Evolutionary conservation across 805 yeast genomes (phyloP), one percentile per base, ranked within the genome.

Genomic region (Teunomyces gatunensis): DNA sequence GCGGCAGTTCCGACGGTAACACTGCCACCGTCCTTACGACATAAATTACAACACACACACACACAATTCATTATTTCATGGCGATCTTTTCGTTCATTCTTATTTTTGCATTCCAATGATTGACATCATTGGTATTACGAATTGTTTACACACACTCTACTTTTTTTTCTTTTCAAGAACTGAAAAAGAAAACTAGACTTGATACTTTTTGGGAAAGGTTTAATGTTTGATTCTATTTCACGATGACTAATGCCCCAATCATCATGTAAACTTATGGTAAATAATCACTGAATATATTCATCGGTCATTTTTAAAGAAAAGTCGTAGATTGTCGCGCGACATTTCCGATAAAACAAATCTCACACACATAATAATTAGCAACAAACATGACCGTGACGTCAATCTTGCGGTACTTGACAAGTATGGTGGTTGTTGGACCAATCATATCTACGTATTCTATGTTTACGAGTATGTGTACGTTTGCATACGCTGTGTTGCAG

Each of bases 1-100:
- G 52, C 13, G 42, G 37, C 18, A 43, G 45, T 28, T 44, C 49
- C 29, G 50, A 46, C 20, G 50, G 40, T 9, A 37, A 21, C 40
- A 23, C 40, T 6, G 40, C 40, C 28, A 12, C 40, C 15, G 25
- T 40, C 11, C 27, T 27, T 15, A 36, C 36, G 29, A 27, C 47
- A 28, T 13, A 23, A 32, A 25, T 17, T 28, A 32, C 11, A 9
- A 27, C 28, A 34, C 29, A 25, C 13, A 12, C 5, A 27, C 28
- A 34, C 18, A 12, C 13, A 15, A 15, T 18, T 15, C 13, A 20
- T 36, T 39, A 21, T 25, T 6, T 13, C 11, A 3, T 3, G 7
- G 43, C 34, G 20, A 10, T 39, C 23, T 15, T 39, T 39, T 39
- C 43, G 32, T 28, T 39, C 43, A 28, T 39, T 10, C 34, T 20